phyloP scores from a whole-genome alignment of 768 basidiomycete species.

The Leccinum arenicola region DNA sequence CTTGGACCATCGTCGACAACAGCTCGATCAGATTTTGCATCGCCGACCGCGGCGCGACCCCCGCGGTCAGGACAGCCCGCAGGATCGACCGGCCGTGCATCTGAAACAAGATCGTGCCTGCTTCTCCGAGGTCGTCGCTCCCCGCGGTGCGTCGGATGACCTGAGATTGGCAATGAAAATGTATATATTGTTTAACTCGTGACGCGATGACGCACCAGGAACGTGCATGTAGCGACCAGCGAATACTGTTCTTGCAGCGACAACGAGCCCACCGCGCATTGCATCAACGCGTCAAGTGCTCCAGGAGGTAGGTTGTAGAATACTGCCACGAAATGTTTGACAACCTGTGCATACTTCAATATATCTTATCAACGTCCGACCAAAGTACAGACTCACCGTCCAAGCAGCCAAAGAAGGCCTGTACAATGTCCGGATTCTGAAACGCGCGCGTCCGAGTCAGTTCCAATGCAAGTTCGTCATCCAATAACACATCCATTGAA shows the following conservation, averaged over 20 bases:
- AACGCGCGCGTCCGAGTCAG: slow-evolving; percentile 9
- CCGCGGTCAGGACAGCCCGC: slow-evolving; percentile 69
- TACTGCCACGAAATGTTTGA: slow-evolving; percentile 56
- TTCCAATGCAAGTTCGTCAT: background rate
- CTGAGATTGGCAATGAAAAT: slow-evolving; percentile 34
- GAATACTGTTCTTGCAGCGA: slow-evolving; percentile 82
- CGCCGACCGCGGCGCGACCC: slow-evolving; percentile 78
- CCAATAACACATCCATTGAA: background rate
- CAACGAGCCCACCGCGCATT: slow-evolving; percentile 64
- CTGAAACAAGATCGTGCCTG: slow-evolving; percentile 49
- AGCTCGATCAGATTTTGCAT: slow-evolving; percentile 84
- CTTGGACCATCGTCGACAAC: slow-evolving; percentile 59
- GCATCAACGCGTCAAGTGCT: slow-evolving; percentile 64
- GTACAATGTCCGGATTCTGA: slow-evolving; percentile 90
- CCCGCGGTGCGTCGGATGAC: slow-evolving; percentile 65
- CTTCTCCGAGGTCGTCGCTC: slow-evolving; percentile 56
- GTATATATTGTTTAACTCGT: background rate
- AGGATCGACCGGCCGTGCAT: slow-evolving; percentile 66
- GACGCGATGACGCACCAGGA: slow-evolving; percentile 56
- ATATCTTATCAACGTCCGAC: background rate
- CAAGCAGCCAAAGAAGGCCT: slow-evolving; percentile 83
- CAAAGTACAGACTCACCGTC: slow-evolving; percentile 48
- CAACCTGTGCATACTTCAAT: slow-evolving; percentile 30
- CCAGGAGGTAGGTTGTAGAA: slow-evolving; percentile 41
- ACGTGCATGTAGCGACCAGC: slow-evolving; percentile 76